Evolutionary conservation across 208 protist species (phyloP).

Genomic region (Acanthamoeba castellanii): DNA sequence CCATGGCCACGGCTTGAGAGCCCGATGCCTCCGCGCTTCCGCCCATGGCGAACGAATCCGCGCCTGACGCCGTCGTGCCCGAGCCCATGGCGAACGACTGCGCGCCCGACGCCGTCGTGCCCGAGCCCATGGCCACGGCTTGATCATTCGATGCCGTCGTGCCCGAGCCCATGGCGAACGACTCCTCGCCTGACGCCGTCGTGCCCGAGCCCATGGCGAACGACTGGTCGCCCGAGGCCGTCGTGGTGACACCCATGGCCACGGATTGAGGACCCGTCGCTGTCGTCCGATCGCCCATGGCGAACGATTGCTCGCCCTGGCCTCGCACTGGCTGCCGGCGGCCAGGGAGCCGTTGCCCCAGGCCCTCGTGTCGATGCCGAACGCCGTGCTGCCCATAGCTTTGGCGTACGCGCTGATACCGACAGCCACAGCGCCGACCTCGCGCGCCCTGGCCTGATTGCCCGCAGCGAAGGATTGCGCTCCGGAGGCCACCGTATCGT

Average conservation of each 20-base stretch:
- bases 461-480: not conserved
- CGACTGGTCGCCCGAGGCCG: not conserved
- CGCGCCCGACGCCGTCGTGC: no score
- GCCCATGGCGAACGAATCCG: no score
- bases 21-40: not conserved
- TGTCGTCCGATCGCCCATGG: not conserved
- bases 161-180: not conserved
- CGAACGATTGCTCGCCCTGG: not conserved
- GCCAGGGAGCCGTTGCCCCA: not conserved
- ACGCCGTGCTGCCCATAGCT: not conserved
- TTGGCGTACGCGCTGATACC: not conserved
- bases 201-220: not conserved
- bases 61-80: not conserved
- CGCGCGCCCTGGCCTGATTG: not conserved
- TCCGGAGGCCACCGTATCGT: slow-evolving; percentile 26
- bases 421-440: not conserved
- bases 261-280: no score
- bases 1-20: no score
- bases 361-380: not conserved
- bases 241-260: no score
- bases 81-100: not conserved
- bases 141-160: not conserved
- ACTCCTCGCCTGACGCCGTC: no score
- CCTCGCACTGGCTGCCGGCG: no score
- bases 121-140: not conserved